Conservation (phyloP, 768 basidiomycete genomes). For the Naganishia randhawae region DNA sequence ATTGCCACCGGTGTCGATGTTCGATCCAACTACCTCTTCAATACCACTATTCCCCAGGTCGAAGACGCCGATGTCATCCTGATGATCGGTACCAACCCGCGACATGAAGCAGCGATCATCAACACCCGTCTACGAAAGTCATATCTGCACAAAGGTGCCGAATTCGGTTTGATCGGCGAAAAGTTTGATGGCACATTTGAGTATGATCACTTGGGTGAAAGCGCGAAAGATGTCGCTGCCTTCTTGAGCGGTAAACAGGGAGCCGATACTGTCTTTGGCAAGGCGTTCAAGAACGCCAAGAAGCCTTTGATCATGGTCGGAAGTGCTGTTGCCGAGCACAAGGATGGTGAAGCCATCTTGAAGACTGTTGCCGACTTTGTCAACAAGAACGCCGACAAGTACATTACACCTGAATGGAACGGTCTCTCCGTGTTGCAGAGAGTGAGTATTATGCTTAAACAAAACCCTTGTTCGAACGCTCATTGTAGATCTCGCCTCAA, state of each 20-base stretch:
- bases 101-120: constrained; percentile 93
- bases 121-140: constrained; percentile 95
- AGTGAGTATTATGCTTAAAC: constrained; percentile 55
- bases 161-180: constrained; percentile 86
- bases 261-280: constrained; percentile 59
- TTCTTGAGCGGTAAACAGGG: constrained; percentile 66
- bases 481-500: constrained; percentile 7
- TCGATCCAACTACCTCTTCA: constrained; percentile 95
- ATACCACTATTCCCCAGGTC: constrained; percentile 81
- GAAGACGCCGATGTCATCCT: constrained; percentile 89
- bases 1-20: constrained; percentile 81
- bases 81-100: constrained; percentile 90
- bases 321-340: constrained; percentile 75
- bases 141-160: constrained; percentile 81
- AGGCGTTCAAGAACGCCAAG: constrained; percentile 84
- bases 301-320: constrained; percentile 90
- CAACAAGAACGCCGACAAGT: constrained; percentile 66
- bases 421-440: constrained; percentile 90
- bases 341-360: constrained; percentile 74
- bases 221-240: constrained; percentile 68
- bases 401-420: constrained; percentile 89
- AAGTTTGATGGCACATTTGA: constrained; percentile 86
- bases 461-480: background rate
- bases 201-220: constrained; percentile 81
- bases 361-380: constrained; percentile 75